Evolutionary conservation across 495 filamentous ascomycete genomes (phyloP), one percentile per base, ranked within the genome.

Genomic region (Polyplosphaeria fusca): DNA sequence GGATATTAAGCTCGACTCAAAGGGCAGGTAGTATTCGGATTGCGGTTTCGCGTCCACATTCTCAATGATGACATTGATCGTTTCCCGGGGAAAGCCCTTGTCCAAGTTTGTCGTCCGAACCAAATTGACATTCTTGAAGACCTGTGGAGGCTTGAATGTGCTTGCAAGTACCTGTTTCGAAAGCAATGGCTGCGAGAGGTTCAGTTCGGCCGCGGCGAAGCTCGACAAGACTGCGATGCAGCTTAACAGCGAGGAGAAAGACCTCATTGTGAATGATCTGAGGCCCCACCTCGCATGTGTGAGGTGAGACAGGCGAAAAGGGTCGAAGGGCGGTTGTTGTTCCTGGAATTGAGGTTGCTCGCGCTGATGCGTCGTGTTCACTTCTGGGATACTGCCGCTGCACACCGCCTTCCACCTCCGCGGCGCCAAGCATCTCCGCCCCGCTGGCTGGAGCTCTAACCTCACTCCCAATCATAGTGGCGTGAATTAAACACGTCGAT

Each of bases 51-150:
- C 82, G 65, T 81, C 80, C 61, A 86, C 74, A 73, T 98, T 98
- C 79, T 98, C 89, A 46, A 97, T 85, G 24, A 95, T 78, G 7
- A 95, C 87, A 75, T 97, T 96, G 79, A 96, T 82, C 12, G 82
- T 86, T 69, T 97, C 91, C 63, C 88, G 86, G 19, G 82, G 82
- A 66, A 92, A 97, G 55, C 82, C 85, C 74, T 96, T 96, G 67
- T 96, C 92, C 50, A 96, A 71, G 65, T 95, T 96, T 63, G 91
- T 85, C 51, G 87, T 85, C 55, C 95, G 88, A 49, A 97, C 83
- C 22, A 96, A 70, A 71, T 97, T 97, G 61, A 80, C 78, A 71
- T 97, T 95, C 71, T 89, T 88, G 74, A 94, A 98, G 40, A 88
- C 86, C 68, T 87, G 87, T 13, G 90, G 84, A 32, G 92, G 91